A percentile compares a stretch with the other conserved stretches of the same genome.
Evolutionary conservation across 148 eudicot species (phyloP).

Genomic region (Pouteria glomerata): DNA sequence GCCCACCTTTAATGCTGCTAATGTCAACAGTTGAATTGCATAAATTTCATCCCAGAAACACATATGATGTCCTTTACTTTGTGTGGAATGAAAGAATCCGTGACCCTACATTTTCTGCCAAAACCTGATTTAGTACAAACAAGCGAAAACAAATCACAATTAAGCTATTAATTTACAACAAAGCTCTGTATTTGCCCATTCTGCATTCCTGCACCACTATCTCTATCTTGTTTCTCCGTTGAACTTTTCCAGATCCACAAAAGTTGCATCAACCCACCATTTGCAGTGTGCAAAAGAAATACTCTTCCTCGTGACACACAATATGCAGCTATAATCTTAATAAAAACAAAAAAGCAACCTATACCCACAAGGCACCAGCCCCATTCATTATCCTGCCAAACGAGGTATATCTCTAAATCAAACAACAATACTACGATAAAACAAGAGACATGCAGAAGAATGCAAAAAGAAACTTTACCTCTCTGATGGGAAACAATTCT

Average conservation of each 20-base stretch:
- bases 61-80: neutral
- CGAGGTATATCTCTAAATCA: conserved; percentile 6
- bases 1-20: neutral
- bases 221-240: neutral
- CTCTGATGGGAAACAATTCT: conserved; percentile 24
- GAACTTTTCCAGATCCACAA: conserved; percentile 36
- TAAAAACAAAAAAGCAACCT: conserved; percentile 33
- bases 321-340: conserved; percentile 24
- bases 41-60: neutral
- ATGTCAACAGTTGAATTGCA: neutral
- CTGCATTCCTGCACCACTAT: neutral
- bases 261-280: conserved; percentile 58
- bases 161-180: too few species aligned
- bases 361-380: conserved; percentile 25
- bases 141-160: neutral
- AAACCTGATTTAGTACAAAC: neutral
- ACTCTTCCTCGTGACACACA: conserved; percentile 18
- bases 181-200: neutral
- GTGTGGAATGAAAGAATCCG: too few species aligned
- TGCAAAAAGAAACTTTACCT: conserved; percentile 23
- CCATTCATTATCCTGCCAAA: conserved; percentile 28
- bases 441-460: neutral
- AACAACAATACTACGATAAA: neutral
- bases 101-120: neutral
- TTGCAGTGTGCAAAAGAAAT: conserved; percentile 34